Percentiles rank a stretch among this genome's conserved stretches.
These are phyloP conservation scores for Pythium phragmitis DNA, from an alignment of 352 stramenopile genomes.

Conservation along the genomic window DNA sequence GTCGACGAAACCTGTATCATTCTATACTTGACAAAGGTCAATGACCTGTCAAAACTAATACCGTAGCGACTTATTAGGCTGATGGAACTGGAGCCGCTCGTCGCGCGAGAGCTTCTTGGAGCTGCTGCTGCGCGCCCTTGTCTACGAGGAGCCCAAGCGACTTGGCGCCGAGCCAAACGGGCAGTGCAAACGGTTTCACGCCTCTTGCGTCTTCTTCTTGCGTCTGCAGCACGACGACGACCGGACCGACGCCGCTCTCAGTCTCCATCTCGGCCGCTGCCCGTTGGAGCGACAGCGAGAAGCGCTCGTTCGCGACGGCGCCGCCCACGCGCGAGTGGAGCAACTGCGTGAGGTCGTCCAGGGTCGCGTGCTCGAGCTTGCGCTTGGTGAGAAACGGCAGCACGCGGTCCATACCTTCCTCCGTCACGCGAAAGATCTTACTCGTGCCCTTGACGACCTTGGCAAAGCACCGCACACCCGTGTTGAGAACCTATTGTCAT, in stretches of 20 bases:
- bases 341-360: constrained; percentile 31
- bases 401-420: constrained; percentile 75
- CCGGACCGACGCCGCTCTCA: constrained; percentile 40
- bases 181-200: constrained; percentile 31
- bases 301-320: constrained; percentile 31
- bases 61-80: neutral
- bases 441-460: constrained; percentile 44
- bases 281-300: constrained; percentile 38
- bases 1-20: constrained; percentile 2
- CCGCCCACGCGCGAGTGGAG: constrained; percentile 27
- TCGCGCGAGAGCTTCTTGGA: constrained; percentile 27
- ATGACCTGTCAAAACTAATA: constrained; percentile 7
- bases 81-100: neutral
- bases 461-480: constrained; percentile 86
- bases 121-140: constrained; percentile 46
- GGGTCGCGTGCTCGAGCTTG: constrained; percentile 29
- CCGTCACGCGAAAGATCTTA: constrained; percentile 70
- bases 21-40: neutral
- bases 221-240: constrained; percentile 36
- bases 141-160: constrained; percentile 54
- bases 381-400: constrained; percentile 85
- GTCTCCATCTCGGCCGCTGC: constrained; percentile 30
- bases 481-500: constrained; percentile 69
- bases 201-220: neutral
- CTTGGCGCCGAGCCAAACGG: constrained; percentile 59